Percentiles rank a stretch among this genome's conserved stretches.
Evolutionary conservation across 495 filamentous ascomycete genomes (phyloP).

Genomic region (Monascus purpureus): DNA sequence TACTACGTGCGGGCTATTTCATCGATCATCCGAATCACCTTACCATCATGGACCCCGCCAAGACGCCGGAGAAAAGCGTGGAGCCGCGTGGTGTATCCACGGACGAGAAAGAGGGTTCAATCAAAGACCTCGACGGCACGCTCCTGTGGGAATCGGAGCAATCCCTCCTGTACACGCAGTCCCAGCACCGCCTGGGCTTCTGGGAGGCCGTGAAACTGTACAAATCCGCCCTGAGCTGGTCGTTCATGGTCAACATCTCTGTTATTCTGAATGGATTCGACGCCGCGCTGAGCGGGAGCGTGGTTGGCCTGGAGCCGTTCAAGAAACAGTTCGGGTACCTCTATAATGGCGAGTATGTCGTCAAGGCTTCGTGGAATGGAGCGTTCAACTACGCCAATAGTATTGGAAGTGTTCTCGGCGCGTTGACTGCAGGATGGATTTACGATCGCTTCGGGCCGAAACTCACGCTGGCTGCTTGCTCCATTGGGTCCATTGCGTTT

Average conservation of each 20-base stretch:
- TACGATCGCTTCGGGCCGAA: constrained; percentile 19
- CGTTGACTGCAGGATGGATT: constrained; percentile 18
- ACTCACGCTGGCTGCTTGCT: constrained; percentile 17
- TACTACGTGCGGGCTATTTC: no score
- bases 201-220: constrained; percentile 14
- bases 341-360: constrained; percentile 11
- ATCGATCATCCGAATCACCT: no score
- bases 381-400: constrained; percentile 62
- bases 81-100: no score
- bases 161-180: constrained; percentile 12
- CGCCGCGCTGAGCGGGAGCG: constrained; percentile 14
- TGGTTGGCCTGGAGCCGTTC: constrained; percentile 19
- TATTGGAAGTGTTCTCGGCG: constrained; percentile 50
- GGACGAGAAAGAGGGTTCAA: no score
- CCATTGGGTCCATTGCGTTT: constrained; percentile 15
- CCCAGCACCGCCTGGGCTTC: constrained; percentile 15
- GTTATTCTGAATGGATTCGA: constrained; percentile 18
- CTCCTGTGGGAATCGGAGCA: constrained; percentile 15
- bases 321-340: constrained; percentile 18
- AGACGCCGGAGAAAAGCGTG: no score
- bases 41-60: no score
- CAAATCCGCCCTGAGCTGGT: constrained; percentile 19
- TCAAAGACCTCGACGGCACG: no score
- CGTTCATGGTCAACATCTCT: constrained; percentile 16
- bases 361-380: constrained; percentile 15